These are phyloP conservation scores for Limnanthes douglasii DNA, from an alignment of 345 rosid species.

Conservation along the genomic window DNA sequence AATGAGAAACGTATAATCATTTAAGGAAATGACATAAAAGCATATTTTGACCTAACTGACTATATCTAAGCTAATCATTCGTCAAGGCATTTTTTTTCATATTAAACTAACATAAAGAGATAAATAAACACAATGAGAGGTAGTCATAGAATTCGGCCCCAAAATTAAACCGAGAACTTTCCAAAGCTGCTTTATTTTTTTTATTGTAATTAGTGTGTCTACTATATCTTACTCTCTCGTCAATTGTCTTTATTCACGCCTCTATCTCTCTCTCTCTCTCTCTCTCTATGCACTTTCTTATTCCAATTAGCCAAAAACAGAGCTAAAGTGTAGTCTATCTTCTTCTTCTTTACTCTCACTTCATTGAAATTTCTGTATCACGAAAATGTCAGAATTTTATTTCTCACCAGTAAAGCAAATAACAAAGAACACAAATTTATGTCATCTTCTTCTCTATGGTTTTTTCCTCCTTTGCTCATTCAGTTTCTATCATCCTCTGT, in stretches of 20 bases:
- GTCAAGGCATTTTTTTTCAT: conserved; percentile 1
- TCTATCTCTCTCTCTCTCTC: conserved; percentile 17
- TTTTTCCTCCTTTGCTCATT: conserved; percentile 32
- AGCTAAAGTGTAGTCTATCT: conserved; percentile 3
- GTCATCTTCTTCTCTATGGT: conserved; percentile 29
- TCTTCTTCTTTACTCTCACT: conserved; percentile 7
- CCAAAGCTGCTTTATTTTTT: conserved; percentile 22
- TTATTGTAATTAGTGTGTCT: conserved; percentile 4
- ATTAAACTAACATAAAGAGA: not conserved
- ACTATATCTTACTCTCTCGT: conserved; percentile 5
- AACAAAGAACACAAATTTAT: conserved; percentile 22
- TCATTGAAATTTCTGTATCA: not conserved
- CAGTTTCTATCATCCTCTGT: conserved; percentile 46
- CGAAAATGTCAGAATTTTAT: conserved; percentile 40
- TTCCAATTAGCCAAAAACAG: conserved; percentile 8
- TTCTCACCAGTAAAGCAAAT: conserved; percentile 11
- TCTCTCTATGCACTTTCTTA: conserved; percentile 7
- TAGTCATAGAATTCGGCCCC: conserved; percentile 23
- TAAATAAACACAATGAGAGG: conserved; percentile 12
- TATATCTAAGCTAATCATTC: too few species aligned
- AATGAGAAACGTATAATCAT: too few species aligned
- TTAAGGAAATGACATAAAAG: too few species aligned
- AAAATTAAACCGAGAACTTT: conserved; percentile 16
- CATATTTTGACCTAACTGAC: too few species aligned
- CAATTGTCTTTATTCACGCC: conserved; percentile 46